Percentiles rank a stretch among this genome's conserved stretches.
phyloP scores from a whole-genome alignment of 2,329 filamentous ascomycete species.

The Pseudogymnoascus sp. region DNA sequence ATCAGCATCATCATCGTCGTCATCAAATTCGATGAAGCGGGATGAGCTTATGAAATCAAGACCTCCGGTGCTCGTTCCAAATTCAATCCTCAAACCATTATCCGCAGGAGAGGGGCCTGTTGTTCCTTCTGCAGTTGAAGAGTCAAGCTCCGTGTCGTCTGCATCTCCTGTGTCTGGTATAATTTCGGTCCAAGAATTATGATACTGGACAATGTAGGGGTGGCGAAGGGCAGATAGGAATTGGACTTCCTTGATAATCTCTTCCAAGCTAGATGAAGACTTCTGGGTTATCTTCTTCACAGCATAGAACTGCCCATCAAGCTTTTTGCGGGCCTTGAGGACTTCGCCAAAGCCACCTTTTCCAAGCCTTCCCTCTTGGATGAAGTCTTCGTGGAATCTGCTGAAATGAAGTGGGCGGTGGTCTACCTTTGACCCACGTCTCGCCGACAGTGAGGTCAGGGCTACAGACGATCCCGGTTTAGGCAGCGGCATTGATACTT shows the following conservation, averaged over 20 bases:
- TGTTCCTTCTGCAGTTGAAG: slow-evolving; percentile 21
- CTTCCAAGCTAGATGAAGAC: slow-evolving; percentile 68
- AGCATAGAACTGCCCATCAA: slow-evolving; percentile 88
- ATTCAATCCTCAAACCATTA: slow-evolving; percentile 22
- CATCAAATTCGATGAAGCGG: slow-evolving; percentile 71
- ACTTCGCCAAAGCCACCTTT: slow-evolving; percentile 96
- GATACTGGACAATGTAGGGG: slow-evolving; percentile 81
- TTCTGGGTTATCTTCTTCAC: slow-evolving; percentile 93
- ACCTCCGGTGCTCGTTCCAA: slow-evolving; percentile 57
- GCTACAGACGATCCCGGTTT: slow-evolving; percentile 46
- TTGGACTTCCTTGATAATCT: slow-evolving; percentile 78
- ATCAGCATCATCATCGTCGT: slow-evolving; percentile 40
- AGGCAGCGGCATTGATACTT: slow-evolving; percentile 41
- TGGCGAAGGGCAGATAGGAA: slow-evolving; percentile 89
- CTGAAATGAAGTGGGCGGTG: neutral
- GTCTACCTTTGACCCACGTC: slow-evolving; percentile 2
- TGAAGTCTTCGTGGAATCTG: slow-evolving; percentile 81
- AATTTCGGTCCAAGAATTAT: slow-evolving; percentile 89
- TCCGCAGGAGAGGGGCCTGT: slow-evolving; percentile 22
- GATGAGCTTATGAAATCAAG: slow-evolving; percentile 91
- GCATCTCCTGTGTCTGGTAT: slow-evolving; percentile 43
- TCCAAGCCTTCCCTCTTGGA: slow-evolving; percentile 79
- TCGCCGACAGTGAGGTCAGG: slow-evolving; percentile 34
- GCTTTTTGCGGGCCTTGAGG: slow-evolving; percentile 87
- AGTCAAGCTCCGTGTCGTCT: slow-evolving; percentile 48